These are phyloP conservation scores for Lentinula novae-zelandiae DNA, from an alignment of 1,284 basidiomycete species.

Conservation along the genomic window DNA sequence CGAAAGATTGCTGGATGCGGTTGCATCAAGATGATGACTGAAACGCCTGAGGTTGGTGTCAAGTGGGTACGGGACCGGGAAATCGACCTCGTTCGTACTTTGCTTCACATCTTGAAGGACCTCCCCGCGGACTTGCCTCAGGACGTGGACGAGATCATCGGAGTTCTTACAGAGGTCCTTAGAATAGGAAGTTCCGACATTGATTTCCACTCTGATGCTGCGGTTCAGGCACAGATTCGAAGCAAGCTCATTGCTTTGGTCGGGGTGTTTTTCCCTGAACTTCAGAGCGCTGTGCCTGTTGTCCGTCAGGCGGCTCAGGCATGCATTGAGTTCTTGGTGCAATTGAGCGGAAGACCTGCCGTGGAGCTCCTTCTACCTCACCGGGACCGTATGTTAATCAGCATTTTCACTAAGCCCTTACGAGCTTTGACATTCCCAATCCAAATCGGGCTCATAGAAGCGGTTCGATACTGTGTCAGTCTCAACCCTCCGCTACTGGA, in stretches of 20 bases:
- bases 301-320: constrained; percentile 85
- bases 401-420: constrained; percentile 96
- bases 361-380: constrained; percentile 83
- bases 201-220: constrained; percentile 38
- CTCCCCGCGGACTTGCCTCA: constrained; percentile 89
- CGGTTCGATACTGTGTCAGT: constrained; percentile 89
- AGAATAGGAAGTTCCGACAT: constrained; percentile 62
- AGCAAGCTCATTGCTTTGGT: constrained; percentile 64
- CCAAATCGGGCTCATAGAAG: constrained; percentile 98
- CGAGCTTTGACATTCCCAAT: constrained; percentile 93
- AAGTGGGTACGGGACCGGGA: constrained; percentile 89
- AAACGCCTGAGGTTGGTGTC: constrained; percentile 66
- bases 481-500: constrained; percentile 85
- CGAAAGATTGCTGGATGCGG: constrained; percentile 84
- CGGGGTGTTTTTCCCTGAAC: constrained; percentile 87
- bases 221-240: constrained; percentile 33
- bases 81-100: constrained; percentile 86
- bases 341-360: constrained; percentile 70
- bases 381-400: constrained; percentile 83
- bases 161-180: constrained; percentile 78
- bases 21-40: constrained; percentile 79
- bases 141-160: constrained; percentile 77
- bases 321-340: constrained; percentile 80
- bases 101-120: constrained; percentile 94
- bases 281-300: constrained; percentile 84